Evolutionary conservation across 768 basidiomycete genomes (phyloP).

Genomic region (Rhizopogon sp.): DNA sequence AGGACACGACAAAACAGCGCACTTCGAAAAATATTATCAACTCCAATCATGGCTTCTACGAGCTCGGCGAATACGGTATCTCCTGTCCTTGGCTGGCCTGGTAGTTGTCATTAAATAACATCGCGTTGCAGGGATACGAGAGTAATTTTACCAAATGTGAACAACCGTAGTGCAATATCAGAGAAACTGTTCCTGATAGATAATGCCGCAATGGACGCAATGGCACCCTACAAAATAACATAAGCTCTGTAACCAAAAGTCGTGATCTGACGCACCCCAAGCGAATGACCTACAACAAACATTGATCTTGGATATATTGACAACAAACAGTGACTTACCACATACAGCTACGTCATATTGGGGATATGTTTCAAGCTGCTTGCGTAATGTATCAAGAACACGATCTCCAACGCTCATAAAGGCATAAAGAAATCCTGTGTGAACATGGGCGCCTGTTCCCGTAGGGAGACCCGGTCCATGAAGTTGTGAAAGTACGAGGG

Average conservation of each 20-base stretch:
- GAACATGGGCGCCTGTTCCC: slow-evolving; percentile 22
- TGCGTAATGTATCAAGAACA: slow-evolving; percentile 23
- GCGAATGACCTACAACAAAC: slow-evolving; percentile 30
- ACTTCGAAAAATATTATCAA: slow-evolving; percentile 38
- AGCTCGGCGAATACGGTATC: slow-evolving; percentile 35
- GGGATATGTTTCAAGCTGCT: slow-evolving; percentile 27
- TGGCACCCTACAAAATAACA: slow-evolving; percentile 25
- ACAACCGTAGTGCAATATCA: slow-evolving; percentile 24
- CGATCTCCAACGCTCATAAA: slow-evolving; percentile 29
- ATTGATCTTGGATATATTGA: slow-evolving; percentile 4
- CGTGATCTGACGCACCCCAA: slow-evolving; percentile 25
- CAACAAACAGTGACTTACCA: slow-evolving; percentile 15
- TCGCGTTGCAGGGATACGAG: background rate
- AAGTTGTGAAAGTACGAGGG: slow-evolving; percentile 15
- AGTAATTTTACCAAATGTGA: slow-evolving; percentile 38
- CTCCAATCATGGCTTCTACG: slow-evolving; percentile 34
- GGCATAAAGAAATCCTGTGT: slow-evolving; percentile 30
- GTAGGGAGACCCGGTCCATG: slow-evolving; percentile 22
- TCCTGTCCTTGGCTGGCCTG: slow-evolving; percentile 49
- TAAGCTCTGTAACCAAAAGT: background rate
- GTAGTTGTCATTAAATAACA: background rate
- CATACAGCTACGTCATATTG: slow-evolving; percentile 29
- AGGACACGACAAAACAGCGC: background rate
- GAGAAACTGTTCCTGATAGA: slow-evolving; percentile 27
- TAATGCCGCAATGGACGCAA: slow-evolving; percentile 34